phyloP scores from a whole-genome alignment of 2,329 filamentous ascomycete genomes.

The Aspergillus brasiliensis region DNA sequence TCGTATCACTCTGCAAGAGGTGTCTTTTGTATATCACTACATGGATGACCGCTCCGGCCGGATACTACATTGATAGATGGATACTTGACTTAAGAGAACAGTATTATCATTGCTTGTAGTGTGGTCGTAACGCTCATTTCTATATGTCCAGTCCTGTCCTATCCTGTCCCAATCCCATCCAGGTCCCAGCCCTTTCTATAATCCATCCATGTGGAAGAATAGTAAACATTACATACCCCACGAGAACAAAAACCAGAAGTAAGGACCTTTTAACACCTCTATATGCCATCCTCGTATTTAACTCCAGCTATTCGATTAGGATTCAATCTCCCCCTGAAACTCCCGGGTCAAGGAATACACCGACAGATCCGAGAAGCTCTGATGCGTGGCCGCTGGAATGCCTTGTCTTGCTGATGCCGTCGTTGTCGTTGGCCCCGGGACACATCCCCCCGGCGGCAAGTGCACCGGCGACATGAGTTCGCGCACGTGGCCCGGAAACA shows the following conservation, averaged over 20 bases:
- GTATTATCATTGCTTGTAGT: too few relatives aligned
- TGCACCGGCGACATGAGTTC: slow-evolving; percentile 6
- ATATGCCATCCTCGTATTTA: not conserved
- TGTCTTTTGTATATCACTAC: too few relatives aligned
- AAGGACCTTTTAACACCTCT: not conserved
- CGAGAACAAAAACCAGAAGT: not conserved
- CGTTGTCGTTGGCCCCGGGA: not conserved
- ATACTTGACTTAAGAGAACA: too few relatives aligned
- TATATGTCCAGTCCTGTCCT: too few relatives aligned
- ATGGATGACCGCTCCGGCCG: too few relatives aligned
- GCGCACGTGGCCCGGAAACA: slow-evolving; percentile 6
- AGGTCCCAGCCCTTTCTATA: too few relatives aligned
- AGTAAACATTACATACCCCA: not conserved
- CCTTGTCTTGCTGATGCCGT: not conserved
- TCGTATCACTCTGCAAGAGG: too few relatives aligned
- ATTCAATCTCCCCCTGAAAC: slow-evolving; percentile 8
- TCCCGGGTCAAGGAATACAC: slow-evolving; percentile 6
- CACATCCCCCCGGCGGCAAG: not conserved
- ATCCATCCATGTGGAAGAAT: not conserved
- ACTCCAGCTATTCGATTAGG: not conserved
- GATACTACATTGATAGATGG: too few relatives aligned
- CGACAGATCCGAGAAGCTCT: slow-evolving; percentile 9
- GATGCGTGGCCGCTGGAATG: not conserved
- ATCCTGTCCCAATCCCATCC: too few relatives aligned
- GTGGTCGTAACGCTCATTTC: too few relatives aligned